Percentiles rank a stretch among this genome's conserved stretches.
Evolutionary conservation across 768 basidiomycete species (phyloP).

Genomic region (Lentinula detonsa): DNA sequence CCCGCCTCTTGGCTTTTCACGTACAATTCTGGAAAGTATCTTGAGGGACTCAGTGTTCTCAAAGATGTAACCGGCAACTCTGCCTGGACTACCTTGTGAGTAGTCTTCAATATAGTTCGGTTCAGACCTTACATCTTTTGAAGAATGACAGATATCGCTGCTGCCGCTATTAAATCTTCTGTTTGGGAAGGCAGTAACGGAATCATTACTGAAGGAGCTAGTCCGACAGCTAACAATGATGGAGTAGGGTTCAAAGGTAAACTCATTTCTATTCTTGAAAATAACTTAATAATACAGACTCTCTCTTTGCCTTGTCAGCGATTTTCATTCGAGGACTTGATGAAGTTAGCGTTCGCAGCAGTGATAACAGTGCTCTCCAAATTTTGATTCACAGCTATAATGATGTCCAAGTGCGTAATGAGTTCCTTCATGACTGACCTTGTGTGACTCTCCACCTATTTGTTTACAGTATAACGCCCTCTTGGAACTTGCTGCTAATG

Average conservation of each 20-base stretch:
- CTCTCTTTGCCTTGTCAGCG: constrained; percentile 15
- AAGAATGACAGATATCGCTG: constrained; percentile 30
- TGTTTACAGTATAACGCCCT: constrained; percentile 39
- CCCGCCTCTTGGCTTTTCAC: constrained; percentile 43
- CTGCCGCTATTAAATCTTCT: constrained; percentile 35
- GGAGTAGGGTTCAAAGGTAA: constrained; percentile 47
- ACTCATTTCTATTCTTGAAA: not conserved
- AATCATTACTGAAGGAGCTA: constrained; percentile 46
- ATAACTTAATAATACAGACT: not conserved
- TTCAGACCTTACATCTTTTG: constrained; percentile 8
- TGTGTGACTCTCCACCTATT: not conserved
- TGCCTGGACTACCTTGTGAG: constrained; percentile 37
- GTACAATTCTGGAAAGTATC: constrained; percentile 47
- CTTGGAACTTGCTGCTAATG: constrained; percentile 39
- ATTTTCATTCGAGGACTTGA: constrained; percentile 42
- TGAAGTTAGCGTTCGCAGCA: constrained; percentile 37
- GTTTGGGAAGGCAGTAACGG: constrained; percentile 44
- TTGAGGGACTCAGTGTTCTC: constrained; percentile 45
- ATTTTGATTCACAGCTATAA: constrained; percentile 42
- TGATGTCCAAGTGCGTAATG: constrained; percentile 38
- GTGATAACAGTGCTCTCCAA: constrained; percentile 27
- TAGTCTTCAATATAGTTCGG: not conserved
- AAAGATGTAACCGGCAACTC: constrained; percentile 33
- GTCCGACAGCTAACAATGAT: constrained; percentile 34
- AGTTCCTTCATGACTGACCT: not conserved